These are phyloP conservation scores for Hemerocallis citrina DNA, from an alignment of 106 monocot species.

Conservation along the genomic window DNA sequence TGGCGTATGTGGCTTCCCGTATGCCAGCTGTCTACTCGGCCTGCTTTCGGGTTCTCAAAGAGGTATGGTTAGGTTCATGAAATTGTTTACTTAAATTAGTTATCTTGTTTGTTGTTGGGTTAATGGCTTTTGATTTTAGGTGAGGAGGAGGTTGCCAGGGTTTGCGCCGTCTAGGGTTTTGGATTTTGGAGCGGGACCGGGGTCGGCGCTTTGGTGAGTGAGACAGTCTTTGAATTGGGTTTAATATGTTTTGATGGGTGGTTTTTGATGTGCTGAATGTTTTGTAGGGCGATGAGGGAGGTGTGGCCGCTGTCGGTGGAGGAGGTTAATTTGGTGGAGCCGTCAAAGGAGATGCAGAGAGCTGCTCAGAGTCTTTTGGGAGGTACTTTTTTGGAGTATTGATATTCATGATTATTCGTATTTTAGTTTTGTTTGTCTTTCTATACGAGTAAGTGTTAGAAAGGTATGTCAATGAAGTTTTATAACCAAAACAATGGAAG, in stretches of 20 bases:
- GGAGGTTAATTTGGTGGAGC: constrained; percentile 79
- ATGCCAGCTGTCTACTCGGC: constrained; percentile 98
- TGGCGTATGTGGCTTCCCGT: constrained; percentile 89
- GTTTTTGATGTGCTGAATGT: not conserved
- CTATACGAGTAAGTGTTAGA: too few species aligned
- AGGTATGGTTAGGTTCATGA: constrained; percentile 32
- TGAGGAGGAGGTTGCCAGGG: constrained; percentile 58
- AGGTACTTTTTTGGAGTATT: not conserved
- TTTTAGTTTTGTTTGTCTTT: too few species aligned
- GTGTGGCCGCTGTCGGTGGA: constrained; percentile 76
- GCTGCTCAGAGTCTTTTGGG: constrained; percentile 4
- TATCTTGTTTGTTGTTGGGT: not conserved
- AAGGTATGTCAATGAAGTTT: too few species aligned
- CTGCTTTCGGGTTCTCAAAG: constrained; percentile 76
- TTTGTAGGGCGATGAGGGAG: constrained; percentile 79
- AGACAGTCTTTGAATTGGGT: not conserved
- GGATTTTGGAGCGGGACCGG: constrained; percentile 92
- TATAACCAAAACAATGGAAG: too few species aligned
- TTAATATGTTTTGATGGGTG: not conserved
- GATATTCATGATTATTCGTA: not conserved
- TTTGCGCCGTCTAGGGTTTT: constrained; percentile 68
- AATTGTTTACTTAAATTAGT: not conserved
- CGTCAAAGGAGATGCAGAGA: constrained; percentile 89
- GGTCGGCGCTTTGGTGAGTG: constrained; percentile 83
- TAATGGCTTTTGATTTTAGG: constrained; percentile 19